Evolutionary conservation across 768 basidiomycete genomes (phyloP).

Genomic region (Suillus hirtellus): DNA sequence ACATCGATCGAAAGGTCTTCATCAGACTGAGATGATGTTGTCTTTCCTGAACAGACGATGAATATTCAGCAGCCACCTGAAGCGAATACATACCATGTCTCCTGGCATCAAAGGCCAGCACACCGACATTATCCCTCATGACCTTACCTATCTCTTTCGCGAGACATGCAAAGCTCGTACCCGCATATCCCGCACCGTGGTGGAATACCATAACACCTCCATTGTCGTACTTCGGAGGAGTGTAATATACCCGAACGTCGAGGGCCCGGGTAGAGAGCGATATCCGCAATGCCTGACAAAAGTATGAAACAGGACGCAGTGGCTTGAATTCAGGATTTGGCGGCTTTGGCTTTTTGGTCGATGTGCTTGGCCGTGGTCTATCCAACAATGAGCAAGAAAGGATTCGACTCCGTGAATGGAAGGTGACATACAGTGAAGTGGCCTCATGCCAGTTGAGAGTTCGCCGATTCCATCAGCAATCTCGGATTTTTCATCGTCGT

Average conservation of each 20-base stretch:
- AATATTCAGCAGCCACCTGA: slow-evolving; percentile 1
- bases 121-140: slow-evolving; percentile 72
- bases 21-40: slow-evolving; percentile 23
- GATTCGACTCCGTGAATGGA: slow-evolving; percentile 11
- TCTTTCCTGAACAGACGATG: slow-evolving; percentile 18
- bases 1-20: slow-evolving; percentile 62
- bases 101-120: slow-evolving; percentile 80
- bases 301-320: slow-evolving; percentile 76
- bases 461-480: slow-evolving; percentile 57
- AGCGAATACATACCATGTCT: slow-evolving; percentile 69
- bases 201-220: slow-evolving; percentile 85
- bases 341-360: slow-evolving; percentile 34
- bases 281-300: slow-evolving; percentile 79
- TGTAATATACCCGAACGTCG: slow-evolving; percentile 82
- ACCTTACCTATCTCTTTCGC: slow-evolving; percentile 72
- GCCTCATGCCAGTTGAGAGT: slow-evolving; percentile 60
- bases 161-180: slow-evolving; percentile 85
- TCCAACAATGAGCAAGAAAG: slow-evolving; percentile 18
- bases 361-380: slow-evolving; percentile 16
- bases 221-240: slow-evolving; percentile 51
- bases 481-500: slow-evolving; percentile 52
- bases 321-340: slow-evolving; percentile 72
- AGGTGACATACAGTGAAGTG: slow-evolving; percentile 55
- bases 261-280: slow-evolving; percentile 59
- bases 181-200: slow-evolving; percentile 94